Evolutionary conservation across 768 basidiomycete species (phyloP).

Genomic region (Pleurotus sapidus): DNA sequence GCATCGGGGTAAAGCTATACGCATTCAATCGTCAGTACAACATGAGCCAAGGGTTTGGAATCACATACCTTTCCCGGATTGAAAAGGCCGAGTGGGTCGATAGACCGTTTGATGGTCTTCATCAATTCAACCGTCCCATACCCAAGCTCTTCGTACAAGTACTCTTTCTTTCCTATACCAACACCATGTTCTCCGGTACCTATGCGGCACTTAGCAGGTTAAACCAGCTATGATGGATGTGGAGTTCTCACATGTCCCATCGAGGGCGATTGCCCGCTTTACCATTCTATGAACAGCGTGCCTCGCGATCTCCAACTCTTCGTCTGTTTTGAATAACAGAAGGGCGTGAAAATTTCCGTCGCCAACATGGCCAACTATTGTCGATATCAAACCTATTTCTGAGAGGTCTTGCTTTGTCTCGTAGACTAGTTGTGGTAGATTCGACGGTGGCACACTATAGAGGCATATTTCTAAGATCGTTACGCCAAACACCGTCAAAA

Average conservation of each 20-base stretch:
- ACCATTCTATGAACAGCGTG: constrained; percentile 61
- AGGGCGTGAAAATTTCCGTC: constrained; percentile 58
- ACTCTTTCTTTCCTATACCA: constrained; percentile 81
- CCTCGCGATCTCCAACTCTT: constrained; percentile 41
- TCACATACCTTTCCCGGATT: constrained; percentile 79
- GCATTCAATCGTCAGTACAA: not conserved
- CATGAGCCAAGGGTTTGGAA: not conserved
- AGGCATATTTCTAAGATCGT: not conserved
- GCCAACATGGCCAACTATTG: constrained; percentile 76
- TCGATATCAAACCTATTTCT: constrained; percentile 51
- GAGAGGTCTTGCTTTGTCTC: constrained; percentile 73
- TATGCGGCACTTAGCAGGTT: constrained; percentile 16
- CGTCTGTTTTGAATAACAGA: constrained; percentile 57
- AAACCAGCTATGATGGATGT: not conserved
- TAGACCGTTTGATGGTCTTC: constrained; percentile 72
- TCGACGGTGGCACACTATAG: constrained; percentile 57
- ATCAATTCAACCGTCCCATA: constrained; percentile 80
- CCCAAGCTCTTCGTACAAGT: constrained; percentile 78
- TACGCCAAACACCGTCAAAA: not conserved
- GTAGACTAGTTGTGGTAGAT: constrained; percentile 58
- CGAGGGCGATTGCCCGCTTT: constrained; percentile 63
- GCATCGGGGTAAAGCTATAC: not conserved
- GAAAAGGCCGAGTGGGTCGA: constrained; percentile 76
- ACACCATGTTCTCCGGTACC: constrained; percentile 87
- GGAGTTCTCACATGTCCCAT: constrained; percentile 62